phyloP scores from a whole-genome alignment of 2,329 filamentous ascomycete species.

The Neonectria hederae region DNA sequence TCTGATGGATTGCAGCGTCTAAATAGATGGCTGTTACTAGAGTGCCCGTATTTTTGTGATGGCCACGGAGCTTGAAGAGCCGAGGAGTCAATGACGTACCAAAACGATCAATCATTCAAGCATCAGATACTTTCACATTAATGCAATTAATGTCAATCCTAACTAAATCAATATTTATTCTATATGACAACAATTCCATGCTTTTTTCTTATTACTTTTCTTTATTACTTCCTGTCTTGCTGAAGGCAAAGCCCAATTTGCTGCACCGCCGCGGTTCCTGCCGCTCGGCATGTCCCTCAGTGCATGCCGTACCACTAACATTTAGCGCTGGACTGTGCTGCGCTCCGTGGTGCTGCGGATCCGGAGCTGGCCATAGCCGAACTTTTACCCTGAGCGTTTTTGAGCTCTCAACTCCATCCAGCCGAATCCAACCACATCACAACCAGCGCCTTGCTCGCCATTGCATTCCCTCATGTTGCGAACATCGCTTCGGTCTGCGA shows the following conservation, averaged over 20 bases:
- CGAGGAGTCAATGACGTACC: conserved; percentile 20
- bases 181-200: background rate
- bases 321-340: conserved; percentile 24
- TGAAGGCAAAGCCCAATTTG: conserved; percentile 16
- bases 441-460: conserved; percentile 51
- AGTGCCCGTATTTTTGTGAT: conserved; percentile 12
- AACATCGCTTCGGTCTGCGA: conserved; percentile 73
- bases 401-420: conserved; percentile 48
- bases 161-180: background rate
- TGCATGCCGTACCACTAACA: conserved; percentile 27
- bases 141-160: conserved; percentile 11
- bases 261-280: conserved; percentile 52
- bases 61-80: conserved; percentile 7
- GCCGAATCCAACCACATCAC: conserved; percentile 45
- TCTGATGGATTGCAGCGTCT: conserved; percentile 37
- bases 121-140: conserved; percentile 1
- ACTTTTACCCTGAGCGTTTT: conserved; percentile 57
- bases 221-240: background rate
- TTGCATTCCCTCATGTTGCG: conserved; percentile 72
- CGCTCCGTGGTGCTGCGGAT: conserved; percentile 25
- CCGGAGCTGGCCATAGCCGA: conserved; percentile 52
- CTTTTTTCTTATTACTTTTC: background rate
- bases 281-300: conserved; percentile 39
- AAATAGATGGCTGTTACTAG: conserved; percentile 43
- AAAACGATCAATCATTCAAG: background rate